A percentile compares a stretch with the other conserved stretches of the same genome.
phyloP scores from a whole-genome alignment of 768 basidiomycete species.

The Cantharellus cinnabarinus region DNA sequence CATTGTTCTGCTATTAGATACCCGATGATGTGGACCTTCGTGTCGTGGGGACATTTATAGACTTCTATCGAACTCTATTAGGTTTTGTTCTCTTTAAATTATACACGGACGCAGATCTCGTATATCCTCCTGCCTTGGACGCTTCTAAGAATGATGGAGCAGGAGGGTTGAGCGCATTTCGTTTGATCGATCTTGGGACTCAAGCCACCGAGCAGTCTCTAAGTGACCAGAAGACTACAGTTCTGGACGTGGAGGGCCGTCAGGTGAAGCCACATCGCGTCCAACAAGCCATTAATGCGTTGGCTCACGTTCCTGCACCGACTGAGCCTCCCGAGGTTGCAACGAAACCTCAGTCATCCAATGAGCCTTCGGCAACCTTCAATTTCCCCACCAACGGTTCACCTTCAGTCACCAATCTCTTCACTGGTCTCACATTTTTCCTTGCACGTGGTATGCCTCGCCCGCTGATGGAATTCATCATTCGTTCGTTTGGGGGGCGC shows the following conservation, averaged over 20 bases:
- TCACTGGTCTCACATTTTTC: conserved; percentile 78
- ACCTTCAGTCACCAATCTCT: conserved; percentile 33
- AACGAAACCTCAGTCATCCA: conserved; percentile 26
- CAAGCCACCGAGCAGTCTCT: conserved; percentile 2
- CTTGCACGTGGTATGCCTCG: conserved; percentile 85
- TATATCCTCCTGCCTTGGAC: conserved; percentile 91
- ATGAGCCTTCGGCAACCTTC: conserved; percentile 23
- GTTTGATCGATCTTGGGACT: conserved; percentile 19
- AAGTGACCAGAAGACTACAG: neutral
- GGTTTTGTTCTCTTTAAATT: conserved; percentile 95
- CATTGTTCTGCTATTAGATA: conserved; percentile 29
- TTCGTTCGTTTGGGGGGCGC: conserved; percentile 78
- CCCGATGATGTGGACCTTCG: conserved; percentile 92
- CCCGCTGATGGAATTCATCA: conserved; percentile 80
- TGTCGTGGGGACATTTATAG: conserved; percentile 94
- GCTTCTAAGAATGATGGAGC: conserved; percentile 58
- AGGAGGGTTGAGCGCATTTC: conserved; percentile 79
- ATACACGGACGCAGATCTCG: conserved; percentile 81
- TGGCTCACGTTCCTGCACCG: conserved; percentile 1
- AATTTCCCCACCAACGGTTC: conserved; percentile 10
- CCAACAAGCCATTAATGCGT: conserved; percentile 25
- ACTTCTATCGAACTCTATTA: conserved; percentile 90
- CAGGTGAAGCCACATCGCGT: conserved; percentile 37
- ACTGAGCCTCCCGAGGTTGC: conserved; percentile 10
- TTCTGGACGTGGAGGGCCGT: conserved; percentile 19